A percentile compares a stretch with the other conserved stretches of the same genome.
phyloP scores from a whole-genome alignment of 805 yeast genomes.

The Helenozyma rhizophorensis region DNA sequence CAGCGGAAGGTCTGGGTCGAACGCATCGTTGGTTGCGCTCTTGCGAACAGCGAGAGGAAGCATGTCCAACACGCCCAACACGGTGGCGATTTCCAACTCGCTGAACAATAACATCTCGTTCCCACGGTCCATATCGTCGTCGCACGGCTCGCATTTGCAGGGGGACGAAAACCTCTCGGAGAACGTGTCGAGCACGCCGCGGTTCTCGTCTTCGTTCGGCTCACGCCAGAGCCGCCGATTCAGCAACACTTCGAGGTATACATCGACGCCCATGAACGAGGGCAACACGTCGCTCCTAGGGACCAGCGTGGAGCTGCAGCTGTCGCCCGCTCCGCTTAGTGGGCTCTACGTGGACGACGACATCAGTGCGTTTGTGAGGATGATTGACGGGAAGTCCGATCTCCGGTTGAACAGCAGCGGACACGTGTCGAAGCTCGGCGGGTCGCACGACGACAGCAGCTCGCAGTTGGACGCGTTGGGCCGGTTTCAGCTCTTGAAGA shows the following conservation, averaged over 20 bases:
- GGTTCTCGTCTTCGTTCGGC: slow-evolving; percentile 70
- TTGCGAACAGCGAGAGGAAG: slow-evolving; percentile 47
- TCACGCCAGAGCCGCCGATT: slow-evolving; percentile 55
- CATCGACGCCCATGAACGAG: slow-evolving; percentile 18
- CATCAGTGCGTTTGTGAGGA: slow-evolving; percentile 63
- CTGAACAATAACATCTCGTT: slow-evolving; percentile 14
- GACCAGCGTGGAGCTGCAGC: slow-evolving; percentile 34
- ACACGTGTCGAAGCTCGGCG: slow-evolving; percentile 11
- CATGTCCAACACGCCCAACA: slow-evolving; percentile 27
- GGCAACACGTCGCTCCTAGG: slow-evolving; percentile 22
- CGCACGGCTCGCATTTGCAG: slow-evolving; percentile 34
- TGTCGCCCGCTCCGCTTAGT: slow-evolving; percentile 31
- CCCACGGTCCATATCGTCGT: slow-evolving; percentile 36
- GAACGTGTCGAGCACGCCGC: slow-evolving; percentile 42
- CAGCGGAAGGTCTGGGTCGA: slow-evolving; percentile 44
- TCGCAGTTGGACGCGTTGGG: slow-evolving; percentile 43
- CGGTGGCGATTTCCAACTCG: slow-evolving; percentile 22
- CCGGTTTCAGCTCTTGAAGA: slow-evolving; percentile 48
- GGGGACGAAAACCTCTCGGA: slow-evolving; percentile 26
- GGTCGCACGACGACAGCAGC: slow-evolving; percentile 15
- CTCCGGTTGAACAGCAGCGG: slow-evolving; percentile 31
- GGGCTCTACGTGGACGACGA: slow-evolving; percentile 53
- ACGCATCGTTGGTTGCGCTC: slow-evolving; percentile 51
- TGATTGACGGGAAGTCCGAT: slow-evolving; percentile 64
- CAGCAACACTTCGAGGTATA: slow-evolving; percentile 20